Conservation (phyloP, 805 yeast genomes). For the Cyberlindnera subsufficiens region DNA sequence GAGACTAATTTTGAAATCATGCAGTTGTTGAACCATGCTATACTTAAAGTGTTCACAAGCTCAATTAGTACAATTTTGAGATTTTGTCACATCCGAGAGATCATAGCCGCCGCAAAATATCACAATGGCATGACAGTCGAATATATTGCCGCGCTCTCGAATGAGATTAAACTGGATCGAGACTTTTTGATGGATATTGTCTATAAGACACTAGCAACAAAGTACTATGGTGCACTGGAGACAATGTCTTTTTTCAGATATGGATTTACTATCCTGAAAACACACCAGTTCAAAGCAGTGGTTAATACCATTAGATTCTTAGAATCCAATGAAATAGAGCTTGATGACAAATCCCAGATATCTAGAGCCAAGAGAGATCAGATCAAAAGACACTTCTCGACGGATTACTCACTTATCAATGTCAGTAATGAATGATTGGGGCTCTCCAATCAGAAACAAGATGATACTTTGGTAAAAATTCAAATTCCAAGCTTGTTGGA, state of each 20-base stretch:
- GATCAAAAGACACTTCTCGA: slow-evolving; percentile 7
- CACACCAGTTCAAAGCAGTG: slow-evolving; percentile 13
- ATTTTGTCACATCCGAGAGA: slow-evolving; percentile 14
- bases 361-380: slow-evolving; percentile 5
- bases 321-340: slow-evolving; percentile 10
- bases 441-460: slow-evolving; percentile 1
- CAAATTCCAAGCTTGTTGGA: slow-evolving; percentile 11
- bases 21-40: slow-evolving; percentile 7
- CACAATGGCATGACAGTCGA: neutral
- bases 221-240: slow-evolving; percentile 12
- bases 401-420: slow-evolving; percentile 8
- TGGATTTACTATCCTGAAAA: slow-evolving; percentile 4
- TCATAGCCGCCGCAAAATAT: neutral
- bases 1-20: slow-evolving; percentile 8
- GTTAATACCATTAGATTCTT: slow-evolving; percentile 13
- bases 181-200: slow-evolving; percentile 4
- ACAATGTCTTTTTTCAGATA: slow-evolving; percentile 6
- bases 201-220: slow-evolving; percentile 9
- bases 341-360: slow-evolving; percentile 1
- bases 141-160: slow-evolving; percentile 4
- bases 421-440: slow-evolving; percentile 14
- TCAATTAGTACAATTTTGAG: slow-evolving; percentile 5
- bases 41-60: slow-evolving; percentile 2
- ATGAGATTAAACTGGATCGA: neutral
- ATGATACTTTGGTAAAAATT: slow-evolving; percentile 9